These are phyloP conservation scores for Colletotrichum noveboracense DNA, from an alignment of 2,329 filamentous ascomycete species.

Conservation along the genomic window DNA sequence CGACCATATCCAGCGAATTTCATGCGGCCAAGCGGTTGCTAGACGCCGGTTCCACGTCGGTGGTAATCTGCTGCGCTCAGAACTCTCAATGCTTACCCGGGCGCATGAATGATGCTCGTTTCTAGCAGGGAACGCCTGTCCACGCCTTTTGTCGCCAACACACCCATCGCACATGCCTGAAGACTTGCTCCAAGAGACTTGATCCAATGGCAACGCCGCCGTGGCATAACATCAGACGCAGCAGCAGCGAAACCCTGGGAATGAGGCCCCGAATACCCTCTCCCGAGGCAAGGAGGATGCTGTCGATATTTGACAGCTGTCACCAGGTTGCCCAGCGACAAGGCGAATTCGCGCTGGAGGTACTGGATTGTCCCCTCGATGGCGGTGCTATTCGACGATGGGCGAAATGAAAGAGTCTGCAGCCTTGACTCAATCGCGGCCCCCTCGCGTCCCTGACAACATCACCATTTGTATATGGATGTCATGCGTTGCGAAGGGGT, in stretches of 20 bases:
- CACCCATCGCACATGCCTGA: neutral
- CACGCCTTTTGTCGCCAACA: neutral
- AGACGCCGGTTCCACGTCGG: conserved; percentile 8
- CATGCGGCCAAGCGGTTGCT: conserved; percentile 15
- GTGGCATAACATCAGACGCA: conserved; percentile 15
- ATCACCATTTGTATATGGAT: neutral
- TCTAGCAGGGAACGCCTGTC: conserved; percentile 13
- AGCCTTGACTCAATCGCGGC: neutral
- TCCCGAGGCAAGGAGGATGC: conserved; percentile 16
- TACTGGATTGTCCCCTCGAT: neutral
- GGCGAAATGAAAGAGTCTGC: neutral
- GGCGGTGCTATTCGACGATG: neutral
- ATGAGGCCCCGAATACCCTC: neutral
- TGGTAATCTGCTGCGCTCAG: neutral
- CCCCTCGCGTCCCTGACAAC: neutral
- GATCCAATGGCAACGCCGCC: neutral
- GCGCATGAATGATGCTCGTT: conserved; percentile 20
- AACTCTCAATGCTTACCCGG: neutral
- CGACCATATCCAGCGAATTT: neutral
- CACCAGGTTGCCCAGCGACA: conserved; percentile 8
- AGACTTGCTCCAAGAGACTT: neutral
- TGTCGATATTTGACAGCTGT: conserved; percentile 15
- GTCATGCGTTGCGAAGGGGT: conserved; percentile 10
- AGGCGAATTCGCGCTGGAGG: neutral
- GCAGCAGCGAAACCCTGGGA: conserved; percentile 8